These are phyloP conservation scores for Peziza echinospora DNA, from an alignment of 495 filamentous ascomycete species.

Conservation along the genomic window DNA sequence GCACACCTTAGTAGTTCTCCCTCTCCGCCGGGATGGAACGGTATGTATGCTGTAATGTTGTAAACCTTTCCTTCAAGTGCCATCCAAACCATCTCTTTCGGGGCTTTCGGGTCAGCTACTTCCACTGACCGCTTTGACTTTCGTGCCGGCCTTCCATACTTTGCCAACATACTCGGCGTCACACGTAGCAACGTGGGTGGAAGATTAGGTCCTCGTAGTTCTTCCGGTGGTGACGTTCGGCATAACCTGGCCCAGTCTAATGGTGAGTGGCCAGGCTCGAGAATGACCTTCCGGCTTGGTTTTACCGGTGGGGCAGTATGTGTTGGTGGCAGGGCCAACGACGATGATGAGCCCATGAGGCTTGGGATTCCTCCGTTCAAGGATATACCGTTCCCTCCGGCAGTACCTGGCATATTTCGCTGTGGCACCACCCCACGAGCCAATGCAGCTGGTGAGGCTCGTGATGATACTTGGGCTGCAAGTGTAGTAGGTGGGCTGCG, in stretches of 20 bases:
- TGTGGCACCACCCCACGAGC: background rate
- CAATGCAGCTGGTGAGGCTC: background rate
- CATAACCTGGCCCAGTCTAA: slow-evolving; percentile 68
- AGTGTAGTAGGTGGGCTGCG: background rate
- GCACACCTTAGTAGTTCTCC: slow-evolving; percentile 64
- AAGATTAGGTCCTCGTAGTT: slow-evolving; percentile 34
- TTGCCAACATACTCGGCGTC: background rate
- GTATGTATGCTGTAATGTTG: slow-evolving; percentile 73
- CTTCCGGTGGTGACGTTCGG: slow-evolving; percentile 30
- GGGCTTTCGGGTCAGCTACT: too few species aligned
- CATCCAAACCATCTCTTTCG: slow-evolving; percentile 72
- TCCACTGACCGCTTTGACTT: background rate
- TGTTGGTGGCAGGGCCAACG: background rate
- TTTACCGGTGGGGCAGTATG: slow-evolving; percentile 3
- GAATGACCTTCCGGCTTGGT: slow-evolving; percentile 35
- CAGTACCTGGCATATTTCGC: background rate
- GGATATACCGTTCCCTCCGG: background rate
- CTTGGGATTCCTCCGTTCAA: background rate
- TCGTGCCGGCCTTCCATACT: background rate
- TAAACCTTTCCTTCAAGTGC: slow-evolving; percentile 72
- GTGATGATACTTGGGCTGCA: background rate
- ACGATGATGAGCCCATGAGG: background rate
- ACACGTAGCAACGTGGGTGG: slow-evolving; percentile 25
- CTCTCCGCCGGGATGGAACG: slow-evolving; percentile 82
- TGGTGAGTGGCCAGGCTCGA: slow-evolving; percentile 72